Conservation (phyloP, 2,329 filamentous ascomycete species). For the Rutstroemia sydowiana region DNA sequence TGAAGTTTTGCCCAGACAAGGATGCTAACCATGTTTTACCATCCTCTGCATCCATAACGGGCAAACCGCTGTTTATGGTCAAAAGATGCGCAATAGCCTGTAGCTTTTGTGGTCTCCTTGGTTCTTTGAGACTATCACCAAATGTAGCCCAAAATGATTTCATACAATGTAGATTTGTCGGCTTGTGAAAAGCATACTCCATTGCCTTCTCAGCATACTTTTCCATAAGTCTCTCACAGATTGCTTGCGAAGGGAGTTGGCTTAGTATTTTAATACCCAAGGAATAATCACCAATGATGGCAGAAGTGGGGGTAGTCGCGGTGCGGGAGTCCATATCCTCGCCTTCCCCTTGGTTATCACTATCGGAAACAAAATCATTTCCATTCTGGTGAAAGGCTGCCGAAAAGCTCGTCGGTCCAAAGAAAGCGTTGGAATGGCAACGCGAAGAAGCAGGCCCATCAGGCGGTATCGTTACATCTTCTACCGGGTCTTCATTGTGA, state of each 20-base stretch:
- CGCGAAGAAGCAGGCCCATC: not conserved
- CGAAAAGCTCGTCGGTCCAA: slow-evolving; percentile 1
- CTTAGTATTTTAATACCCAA: not conserved
- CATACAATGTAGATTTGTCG: not conserved
- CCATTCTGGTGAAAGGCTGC: not conserved
- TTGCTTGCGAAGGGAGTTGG: not conserved
- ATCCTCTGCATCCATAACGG: slow-evolving; percentile 22
- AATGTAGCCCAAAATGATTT: slow-evolving; percentile 23
- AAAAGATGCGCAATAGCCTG: slow-evolving; percentile 19
- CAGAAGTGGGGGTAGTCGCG: not conserved
- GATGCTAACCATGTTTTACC: slow-evolving; percentile 24
- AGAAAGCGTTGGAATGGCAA: not conserved
- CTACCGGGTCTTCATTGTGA: not conserved
- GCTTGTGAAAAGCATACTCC: slow-evolving; percentile 2
- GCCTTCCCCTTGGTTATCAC: not conserved
- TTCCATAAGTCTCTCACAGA: not conserved
- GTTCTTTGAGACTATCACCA: slow-evolving; percentile 15
- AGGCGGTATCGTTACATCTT: not conserved
- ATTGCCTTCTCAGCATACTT: not conserved
- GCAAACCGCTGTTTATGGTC: slow-evolving; percentile 24
- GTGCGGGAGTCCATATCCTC: not conserved
- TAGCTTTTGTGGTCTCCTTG: slow-evolving; percentile 17
- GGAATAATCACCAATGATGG: not conserved
- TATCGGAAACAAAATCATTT: not conserved
- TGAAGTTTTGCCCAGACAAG: slow-evolving; percentile 23